Conservation (phyloP, 2,329 filamentous ascomycete genomes). For the Fusarium transvaalense region DNA sequence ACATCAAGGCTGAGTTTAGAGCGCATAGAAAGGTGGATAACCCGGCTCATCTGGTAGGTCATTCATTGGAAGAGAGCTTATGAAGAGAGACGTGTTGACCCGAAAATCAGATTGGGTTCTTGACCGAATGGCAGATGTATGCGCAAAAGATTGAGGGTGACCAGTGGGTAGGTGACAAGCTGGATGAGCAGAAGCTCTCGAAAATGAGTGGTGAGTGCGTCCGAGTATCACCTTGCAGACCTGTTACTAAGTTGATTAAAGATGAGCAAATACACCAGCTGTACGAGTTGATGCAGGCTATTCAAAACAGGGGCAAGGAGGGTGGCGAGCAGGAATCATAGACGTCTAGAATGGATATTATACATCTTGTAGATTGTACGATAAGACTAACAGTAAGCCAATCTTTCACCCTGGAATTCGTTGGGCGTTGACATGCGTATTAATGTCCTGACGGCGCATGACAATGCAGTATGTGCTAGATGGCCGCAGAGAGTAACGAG, state of each 20-base stretch:
- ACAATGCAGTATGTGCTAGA: not conserved
- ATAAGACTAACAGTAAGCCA: not conserved
- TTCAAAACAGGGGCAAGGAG: conserved; percentile 59
- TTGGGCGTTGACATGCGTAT: no score
- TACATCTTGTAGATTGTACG: conserved; percentile 28
- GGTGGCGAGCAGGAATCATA: conserved; percentile 48
- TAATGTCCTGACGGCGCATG: not conserved
- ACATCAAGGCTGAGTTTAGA: conserved; percentile 92
- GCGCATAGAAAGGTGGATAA: conserved; percentile 88
- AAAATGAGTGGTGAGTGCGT: conserved; percentile 87
- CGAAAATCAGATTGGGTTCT: conserved; percentile 81
- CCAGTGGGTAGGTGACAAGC: conserved; percentile 83
- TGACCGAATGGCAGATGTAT: conserved; percentile 97
- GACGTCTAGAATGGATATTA: not conserved
- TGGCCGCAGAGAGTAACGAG: not conserved
- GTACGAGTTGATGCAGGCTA: conserved; percentile 92
- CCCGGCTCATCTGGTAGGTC: conserved; percentile 85
- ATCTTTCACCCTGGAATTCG: not conserved
- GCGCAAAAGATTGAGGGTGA: conserved; percentile 93
- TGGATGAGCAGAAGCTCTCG: conserved; percentile 85
- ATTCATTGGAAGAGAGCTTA: conserved; percentile 11
- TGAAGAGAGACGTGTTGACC: conserved; percentile 21
- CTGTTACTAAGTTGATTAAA: conserved; percentile 53
- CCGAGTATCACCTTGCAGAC: not conserved
- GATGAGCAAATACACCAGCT: conserved; percentile 94